Conservation (phyloP, 192 early-diverging fungal genomes). For the Mortierella alpina region DNA sequence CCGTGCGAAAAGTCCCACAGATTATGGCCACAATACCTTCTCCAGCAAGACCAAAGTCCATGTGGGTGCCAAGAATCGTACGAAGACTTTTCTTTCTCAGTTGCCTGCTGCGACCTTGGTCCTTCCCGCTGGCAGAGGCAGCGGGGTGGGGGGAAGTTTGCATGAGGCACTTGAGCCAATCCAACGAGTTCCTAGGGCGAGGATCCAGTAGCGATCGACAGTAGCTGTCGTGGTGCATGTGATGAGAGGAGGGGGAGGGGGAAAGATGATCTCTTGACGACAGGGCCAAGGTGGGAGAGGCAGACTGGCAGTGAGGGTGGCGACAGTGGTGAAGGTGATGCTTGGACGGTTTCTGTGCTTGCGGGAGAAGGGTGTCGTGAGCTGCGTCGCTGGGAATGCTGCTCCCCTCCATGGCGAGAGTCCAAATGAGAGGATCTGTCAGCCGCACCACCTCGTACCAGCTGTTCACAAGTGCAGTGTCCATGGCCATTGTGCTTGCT, state of each 20-base stretch:
- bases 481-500: slow-evolving; percentile 8
- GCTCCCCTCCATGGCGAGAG: slow-evolving; percentile 24
- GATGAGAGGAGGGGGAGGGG: neutral
- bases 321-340: neutral
- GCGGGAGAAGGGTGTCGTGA: neutral
- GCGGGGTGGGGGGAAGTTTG: slow-evolving; percentile 11
- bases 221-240: neutral
- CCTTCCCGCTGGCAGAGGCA: neutral
- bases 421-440: slow-evolving; percentile 48
- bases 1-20: too few relatives aligned
- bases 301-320: neutral
- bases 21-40: slow-evolving; percentile 9
- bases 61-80: neutral
- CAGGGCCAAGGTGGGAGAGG: neutral
- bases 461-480: slow-evolving; percentile 36
- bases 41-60: slow-evolving; percentile 11
- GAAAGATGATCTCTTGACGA: neutral
- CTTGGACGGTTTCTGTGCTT: neutral
- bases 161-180: slow-evolving; percentile 48
- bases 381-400: neutral
- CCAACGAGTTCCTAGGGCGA: slow-evolving; percentile 14
- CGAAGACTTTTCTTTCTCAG: neutral
- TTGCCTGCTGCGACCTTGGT: neutral
- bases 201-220: slow-evolving; percentile 35
- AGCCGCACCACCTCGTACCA: slow-evolving; percentile 42